Evolutionary conservation across 192 early-diverging fungal genomes (phyloP).

Genomic region (Mortierella hygrophila): DNA sequence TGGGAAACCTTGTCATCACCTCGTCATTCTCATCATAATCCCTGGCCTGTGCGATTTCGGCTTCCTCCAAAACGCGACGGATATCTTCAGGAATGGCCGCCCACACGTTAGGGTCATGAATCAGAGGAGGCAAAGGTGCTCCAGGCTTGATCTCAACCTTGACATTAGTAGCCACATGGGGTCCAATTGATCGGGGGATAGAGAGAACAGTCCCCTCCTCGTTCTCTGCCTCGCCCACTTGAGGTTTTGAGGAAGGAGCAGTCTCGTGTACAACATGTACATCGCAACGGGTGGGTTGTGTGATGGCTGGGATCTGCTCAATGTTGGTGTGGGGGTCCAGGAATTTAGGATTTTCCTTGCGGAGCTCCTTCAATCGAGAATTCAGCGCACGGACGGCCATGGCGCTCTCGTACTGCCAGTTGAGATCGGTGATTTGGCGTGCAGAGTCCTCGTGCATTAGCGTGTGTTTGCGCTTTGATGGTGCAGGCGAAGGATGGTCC

Average conservation of each 20-base stretch:
- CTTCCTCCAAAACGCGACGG: conserved; percentile 30
- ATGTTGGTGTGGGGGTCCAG: conserved; percentile 71
- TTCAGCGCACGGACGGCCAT: conserved; percentile 65
- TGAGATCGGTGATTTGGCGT: conserved; percentile 41
- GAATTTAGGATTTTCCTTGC: conserved; percentile 61
- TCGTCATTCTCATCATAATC: conserved; percentile 21
- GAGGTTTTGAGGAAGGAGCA: background rate
- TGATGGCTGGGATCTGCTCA: conserved; percentile 62
- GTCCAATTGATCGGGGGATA: conserved; percentile 40
- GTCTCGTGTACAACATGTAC: conserved; percentile 13
- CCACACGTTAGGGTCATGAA: conserved; percentile 44
- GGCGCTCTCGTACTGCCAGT: conserved; percentile 70
- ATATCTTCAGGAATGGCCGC: conserved; percentile 61
- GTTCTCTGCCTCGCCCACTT: background rate
- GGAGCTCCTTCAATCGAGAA: conserved; percentile 56
- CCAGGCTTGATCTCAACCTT: conserved; percentile 30
- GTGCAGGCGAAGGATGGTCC: conserved; percentile 3
- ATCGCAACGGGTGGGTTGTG: conserved; percentile 60
- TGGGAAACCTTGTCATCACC: conserved; percentile 63
- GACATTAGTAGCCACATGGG: conserved; percentile 12
- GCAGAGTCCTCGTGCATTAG: conserved; percentile 20
- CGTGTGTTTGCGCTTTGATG: conserved; percentile 24
- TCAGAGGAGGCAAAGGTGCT: conserved; percentile 29
- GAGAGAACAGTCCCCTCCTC: background rate
- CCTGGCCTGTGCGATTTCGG: background rate